Evolutionary conservation across 164 flowering plant genomes (phyloP), one percentile per base, ranked within the genome.

Genomic region (Amborella trichopoda): DNA sequence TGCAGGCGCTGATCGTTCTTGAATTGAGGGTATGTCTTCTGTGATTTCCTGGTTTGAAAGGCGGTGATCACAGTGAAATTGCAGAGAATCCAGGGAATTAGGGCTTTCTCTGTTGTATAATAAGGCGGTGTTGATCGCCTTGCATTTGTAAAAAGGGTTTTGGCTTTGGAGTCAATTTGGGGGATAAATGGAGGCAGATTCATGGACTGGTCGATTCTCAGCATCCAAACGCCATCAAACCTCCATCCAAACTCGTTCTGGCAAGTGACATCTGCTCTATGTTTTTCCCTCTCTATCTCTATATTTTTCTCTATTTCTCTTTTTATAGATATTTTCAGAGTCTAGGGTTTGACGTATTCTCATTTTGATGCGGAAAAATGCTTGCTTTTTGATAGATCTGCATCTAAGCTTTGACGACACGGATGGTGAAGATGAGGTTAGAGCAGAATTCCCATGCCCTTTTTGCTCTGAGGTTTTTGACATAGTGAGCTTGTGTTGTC

Each of bases 401-500:
- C 70, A 68, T 39, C 55, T 76, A 64, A 78, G 73, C 11, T 77
- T 73, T 59, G 87, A 83, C 58, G 93, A 83, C 56, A 49, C 73
- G 36, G 90, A 75, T 9, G 77, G 58, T 28, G 89, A 84, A 23
- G 95, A 84, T 40, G 95, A 81, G 43, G 45, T 68, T 41, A 65
- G 78, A 52, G 82, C 72, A 61, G 90, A 81, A 57, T 79, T 66
- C 54, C 69, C 77, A 5, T 84, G 95, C 67, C 90, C 90, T 13
- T 81, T 78, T 33, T 84, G 95, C 50, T 59, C 79, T 2, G 90
- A 79, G 25, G 75, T 77, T 55, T 81, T 77, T 25, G 95, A 84
- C 61, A 77, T 84, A 4, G 71, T 81, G 16, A 84, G 83, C 23
- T 61, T 84, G 49, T 84, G 90, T 53, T 78, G 82, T 46, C 95